Conservation (phyloP, 441 rosid species). For the Eutrema salsugineum region DNA sequence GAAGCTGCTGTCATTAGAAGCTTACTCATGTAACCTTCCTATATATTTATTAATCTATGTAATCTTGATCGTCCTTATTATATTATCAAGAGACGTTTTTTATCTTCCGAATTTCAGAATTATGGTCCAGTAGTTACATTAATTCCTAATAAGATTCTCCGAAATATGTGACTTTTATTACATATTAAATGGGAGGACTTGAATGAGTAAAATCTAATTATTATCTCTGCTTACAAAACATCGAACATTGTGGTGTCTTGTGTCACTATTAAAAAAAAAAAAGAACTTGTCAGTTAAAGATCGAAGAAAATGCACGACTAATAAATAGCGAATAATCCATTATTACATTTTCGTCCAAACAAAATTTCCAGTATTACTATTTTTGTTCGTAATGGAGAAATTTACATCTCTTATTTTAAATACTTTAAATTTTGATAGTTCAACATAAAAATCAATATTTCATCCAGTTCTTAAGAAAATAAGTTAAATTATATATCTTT, state of each 20-base stretch:
- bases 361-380: not conserved
- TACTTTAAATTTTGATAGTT: not conserved
- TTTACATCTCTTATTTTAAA: not conserved
- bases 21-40: constrained; percentile 48
- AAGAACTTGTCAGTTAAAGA: constrained; percentile 6
- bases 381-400: not conserved
- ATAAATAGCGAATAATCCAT: not conserved
- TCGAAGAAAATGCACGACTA: not conserved
- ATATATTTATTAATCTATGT: constrained; percentile 6
- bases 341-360: not conserved
- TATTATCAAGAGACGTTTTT: constrained; percentile 23
- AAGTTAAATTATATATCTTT: not conserved
- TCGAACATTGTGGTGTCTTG: not conserved
- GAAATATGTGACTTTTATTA: not conserved
- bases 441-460: not conserved
- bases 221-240: not conserved
- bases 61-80: constrained; percentile 21
- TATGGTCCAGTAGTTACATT: constrained; percentile 1
- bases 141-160: not conserved
- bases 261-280: too few relatives aligned
- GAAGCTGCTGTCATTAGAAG: constrained; percentile 76
- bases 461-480: not conserved
- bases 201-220: not conserved
- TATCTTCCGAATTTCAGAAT: not conserved
- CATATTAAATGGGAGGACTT: not conserved